Evolutionary conservation across 2,329 filamentous ascomycete genomes (phyloP).

Genomic region (Myriosclerotinia curreyana): DNA sequence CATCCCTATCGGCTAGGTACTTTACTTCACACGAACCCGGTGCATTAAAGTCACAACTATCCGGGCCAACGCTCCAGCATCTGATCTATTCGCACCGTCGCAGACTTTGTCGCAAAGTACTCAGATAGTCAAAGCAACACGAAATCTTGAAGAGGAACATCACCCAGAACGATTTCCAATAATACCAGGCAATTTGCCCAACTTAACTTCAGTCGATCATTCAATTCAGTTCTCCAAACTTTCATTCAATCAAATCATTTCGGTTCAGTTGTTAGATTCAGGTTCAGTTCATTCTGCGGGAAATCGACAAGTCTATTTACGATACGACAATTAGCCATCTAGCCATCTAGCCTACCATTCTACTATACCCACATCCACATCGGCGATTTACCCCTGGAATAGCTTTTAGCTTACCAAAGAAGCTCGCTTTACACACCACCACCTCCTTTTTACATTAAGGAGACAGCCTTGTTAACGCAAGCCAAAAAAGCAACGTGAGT

Average conservation of each 20-base stretch:
- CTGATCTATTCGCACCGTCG: conserved; percentile 30
- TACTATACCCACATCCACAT: neutral
- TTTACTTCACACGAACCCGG: conserved; percentile 22
- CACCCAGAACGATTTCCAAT: conserved; percentile 21
- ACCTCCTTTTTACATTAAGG: conserved; percentile 24
- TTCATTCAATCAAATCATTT: conserved; percentile 13
- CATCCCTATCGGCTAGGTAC: conserved; percentile 32
- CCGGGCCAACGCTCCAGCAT: conserved; percentile 33
- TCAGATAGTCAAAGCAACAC: conserved; percentile 36
- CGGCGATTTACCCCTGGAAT: conserved; percentile 19
- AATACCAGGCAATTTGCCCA: conserved; percentile 20
- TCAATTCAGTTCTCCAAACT: conserved; percentile 14
- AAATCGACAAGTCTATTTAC: conserved; percentile 12
- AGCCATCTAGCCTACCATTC: no score
- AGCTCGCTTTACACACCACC: conserved; percentile 17
- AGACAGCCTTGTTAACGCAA: conserved; percentile 22
- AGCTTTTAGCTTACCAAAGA: conserved; percentile 20
- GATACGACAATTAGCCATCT: conserved; percentile 9
- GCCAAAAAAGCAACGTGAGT: conserved; percentile 32
- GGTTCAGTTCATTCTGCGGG: neutral
- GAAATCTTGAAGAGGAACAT: conserved; percentile 25
- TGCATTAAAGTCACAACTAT: conserved; percentile 28
- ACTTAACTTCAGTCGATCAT: conserved; percentile 13
- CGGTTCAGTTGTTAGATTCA: neutral
- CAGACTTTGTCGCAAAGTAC: conserved; percentile 36